Evolutionary conservation across 495 filamentous ascomycete species (phyloP).

Genomic region (Tuber magnatum): DNA sequence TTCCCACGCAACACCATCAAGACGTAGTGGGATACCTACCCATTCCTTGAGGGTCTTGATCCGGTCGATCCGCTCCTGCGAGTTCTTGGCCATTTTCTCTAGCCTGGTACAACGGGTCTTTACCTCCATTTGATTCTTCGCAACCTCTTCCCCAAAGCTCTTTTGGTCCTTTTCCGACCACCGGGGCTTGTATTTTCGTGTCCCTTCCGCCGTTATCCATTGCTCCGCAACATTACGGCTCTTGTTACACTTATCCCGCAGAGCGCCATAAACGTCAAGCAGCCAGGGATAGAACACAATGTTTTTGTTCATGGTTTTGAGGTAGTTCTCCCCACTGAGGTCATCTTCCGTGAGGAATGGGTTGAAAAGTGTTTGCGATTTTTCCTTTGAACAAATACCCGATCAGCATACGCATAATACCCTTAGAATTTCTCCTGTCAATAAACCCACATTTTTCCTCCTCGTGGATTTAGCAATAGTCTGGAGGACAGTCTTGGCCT

Average conservation of each 20-base stretch:
- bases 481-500: background rate
- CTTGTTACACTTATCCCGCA: background rate
- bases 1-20: background rate
- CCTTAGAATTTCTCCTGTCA: background rate
- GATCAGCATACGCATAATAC: background rate
- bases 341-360: background rate
- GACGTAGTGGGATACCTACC: background rate
- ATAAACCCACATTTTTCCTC: background rate
- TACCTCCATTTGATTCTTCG: background rate
- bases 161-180: background rate
- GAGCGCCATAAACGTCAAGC: background rate
- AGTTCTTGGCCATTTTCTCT: background rate
- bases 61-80: background rate
- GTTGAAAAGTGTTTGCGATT: background rate
- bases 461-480: background rate
- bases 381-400: background rate
- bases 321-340: slow-evolving; percentile 3
- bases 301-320: slow-evolving; percentile 5
- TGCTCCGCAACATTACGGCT: background rate
- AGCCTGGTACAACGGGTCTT: background rate
- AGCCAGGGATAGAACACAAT: background rate
- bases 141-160: background rate
- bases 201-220: background rate
- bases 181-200: background rate
- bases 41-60: background rate